Percentiles rank a stretch among this genome's conserved stretches.
Evolutionary conservation across 1,284 basidiomycete genomes (phyloP).

Genomic region (Exobasidium cylindrosporum): DNA sequence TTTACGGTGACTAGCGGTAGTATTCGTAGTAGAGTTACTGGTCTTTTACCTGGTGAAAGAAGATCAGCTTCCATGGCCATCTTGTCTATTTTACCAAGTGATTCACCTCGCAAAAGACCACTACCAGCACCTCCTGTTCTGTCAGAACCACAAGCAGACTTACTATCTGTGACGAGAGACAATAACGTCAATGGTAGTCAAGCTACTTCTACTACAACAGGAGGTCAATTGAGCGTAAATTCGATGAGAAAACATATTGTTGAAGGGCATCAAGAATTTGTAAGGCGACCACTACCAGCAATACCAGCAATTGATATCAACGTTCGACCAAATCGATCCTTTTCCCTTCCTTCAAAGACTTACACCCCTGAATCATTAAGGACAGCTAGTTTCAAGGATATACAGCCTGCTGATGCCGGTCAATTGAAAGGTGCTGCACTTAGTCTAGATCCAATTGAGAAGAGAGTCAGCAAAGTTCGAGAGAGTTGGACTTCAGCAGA

Average conservation of each 20-base stretch:
- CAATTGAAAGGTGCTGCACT: neutral
- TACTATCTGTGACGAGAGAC: neutral
- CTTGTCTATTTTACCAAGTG: neutral
- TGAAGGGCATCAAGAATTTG: neutral
- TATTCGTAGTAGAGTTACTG: too few species aligned
- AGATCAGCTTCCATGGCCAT: neutral
- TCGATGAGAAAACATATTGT: conserved; percentile 6
- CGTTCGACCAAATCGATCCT: neutral
- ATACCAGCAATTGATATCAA: neutral
- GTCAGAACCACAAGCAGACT: neutral
- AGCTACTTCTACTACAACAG: neutral
- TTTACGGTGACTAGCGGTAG: neutral
- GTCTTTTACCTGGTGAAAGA: neutral
- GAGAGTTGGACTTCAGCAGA: conserved; percentile 10
- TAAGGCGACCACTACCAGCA: neutral
- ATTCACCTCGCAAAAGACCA: neutral
- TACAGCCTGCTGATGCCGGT: neutral
- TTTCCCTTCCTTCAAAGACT: neutral
- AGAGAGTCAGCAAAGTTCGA: conserved; percentile 2
- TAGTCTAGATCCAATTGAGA: neutral
- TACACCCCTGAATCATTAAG: too few species aligned
- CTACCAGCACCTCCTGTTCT: conserved; percentile 2
- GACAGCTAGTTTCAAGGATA: too few species aligned
- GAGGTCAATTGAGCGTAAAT: neutral
- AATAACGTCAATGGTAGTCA: neutral